phyloP scores from a whole-genome alignment of 2,329 filamentous ascomycete species.

The Lachnellula hyalina region DNA sequence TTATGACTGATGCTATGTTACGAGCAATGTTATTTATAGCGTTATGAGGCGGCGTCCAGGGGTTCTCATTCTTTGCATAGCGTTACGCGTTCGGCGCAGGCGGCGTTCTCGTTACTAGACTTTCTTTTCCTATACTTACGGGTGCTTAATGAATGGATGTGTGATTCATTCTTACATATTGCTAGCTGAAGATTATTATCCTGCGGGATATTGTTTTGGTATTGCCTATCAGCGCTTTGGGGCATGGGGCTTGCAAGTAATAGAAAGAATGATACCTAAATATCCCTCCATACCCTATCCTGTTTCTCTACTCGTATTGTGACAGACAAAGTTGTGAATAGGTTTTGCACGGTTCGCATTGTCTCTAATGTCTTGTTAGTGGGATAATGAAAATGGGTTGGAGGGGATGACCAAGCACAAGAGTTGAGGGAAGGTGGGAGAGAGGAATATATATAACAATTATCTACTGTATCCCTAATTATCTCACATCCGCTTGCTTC shows the following conservation, averaged over 20 bases:
- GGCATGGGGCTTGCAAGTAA: background rate
- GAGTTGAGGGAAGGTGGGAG: no score
- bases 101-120: background rate
- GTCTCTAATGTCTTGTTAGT: no score
- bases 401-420: no score
- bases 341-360: no score
- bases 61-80: constrained; percentile 9
- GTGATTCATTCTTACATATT: background rate
- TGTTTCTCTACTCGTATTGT: background rate
- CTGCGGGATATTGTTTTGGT: background rate
- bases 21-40: background rate
- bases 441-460: no score
- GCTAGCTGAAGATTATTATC: background rate
- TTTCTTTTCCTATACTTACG: background rate
- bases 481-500: no score
- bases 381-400: no score
- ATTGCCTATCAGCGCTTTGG: background rate
- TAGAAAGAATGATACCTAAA: background rate
- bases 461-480: no score
- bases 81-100: constrained; percentile 13
- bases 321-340: background rate
- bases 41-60: background rate
- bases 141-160: background rate
- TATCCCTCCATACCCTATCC: background rate
- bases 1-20: constrained; percentile 1